Evolutionary conservation across 1,284 basidiomycete genomes (phyloP), one percentile per base, ranked within the genome.

Genomic region (Ceratobasidium sp.): DNA sequence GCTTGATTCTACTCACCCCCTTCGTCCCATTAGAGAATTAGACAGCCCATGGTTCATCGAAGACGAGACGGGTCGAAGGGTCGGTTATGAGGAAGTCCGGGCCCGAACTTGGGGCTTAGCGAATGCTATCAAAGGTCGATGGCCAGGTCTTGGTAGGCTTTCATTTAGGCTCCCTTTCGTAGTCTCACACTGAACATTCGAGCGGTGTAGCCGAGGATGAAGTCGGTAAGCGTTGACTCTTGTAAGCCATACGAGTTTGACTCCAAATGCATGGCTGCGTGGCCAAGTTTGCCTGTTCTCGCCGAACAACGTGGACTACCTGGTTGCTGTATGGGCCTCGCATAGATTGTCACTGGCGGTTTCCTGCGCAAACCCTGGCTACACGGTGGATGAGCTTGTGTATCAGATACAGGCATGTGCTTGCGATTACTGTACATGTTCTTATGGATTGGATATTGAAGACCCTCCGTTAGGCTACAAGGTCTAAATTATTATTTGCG

Each of bases 271-370:
- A 38, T 32, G 23, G 11, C 5, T 16, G 32, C 52, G 7, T 21
- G 4, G 0, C 49, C 11, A 30, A 72, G 69, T 62, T 41, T 72
- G 69, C 26, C 18, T 72, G 16, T 72, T 52, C 38, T 72, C 69
- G 14, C 69, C 69, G 28, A 72, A 72, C 23, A 72, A 72, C 35
- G 30, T 75, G 91, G 92, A 93, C 79, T 95, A 93, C 75, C 87
- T 88, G 0, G 83, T 89, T 9, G 84, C 83, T 1, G 82, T 94
- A 13, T 95, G 93, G 92, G 94, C 91, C 1, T 81, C 84, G 0
- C 92, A 94, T 76, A 86, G 87, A 50, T 80, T 93, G 11, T 72
- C 69, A 3, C 46, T 72, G 16, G 52, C 38, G 3, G 69, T 72
- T 16, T 72, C 57, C 18, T 75, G 84, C 21, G 88, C 88, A 0